Evolutionary conservation across 1,139 yeast species (phyloP), one percentile per base, ranked within the genome.

Genomic region (Yamadazyma aaseri): DNA sequence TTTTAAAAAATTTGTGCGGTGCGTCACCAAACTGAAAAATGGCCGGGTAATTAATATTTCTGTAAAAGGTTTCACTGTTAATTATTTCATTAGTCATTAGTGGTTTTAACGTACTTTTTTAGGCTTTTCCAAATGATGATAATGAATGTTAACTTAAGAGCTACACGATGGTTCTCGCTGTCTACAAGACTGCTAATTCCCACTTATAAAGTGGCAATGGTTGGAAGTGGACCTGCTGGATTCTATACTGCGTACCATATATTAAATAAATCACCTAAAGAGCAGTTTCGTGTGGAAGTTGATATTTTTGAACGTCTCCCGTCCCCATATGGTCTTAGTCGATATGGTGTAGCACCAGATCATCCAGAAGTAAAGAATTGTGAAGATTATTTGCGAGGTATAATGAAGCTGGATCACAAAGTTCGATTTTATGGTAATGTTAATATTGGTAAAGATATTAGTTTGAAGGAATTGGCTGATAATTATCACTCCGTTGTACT

Each of bases 321-420:
- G 0, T 81, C 90, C 3, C 98, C 98, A 0, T 92, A 75, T 60
- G 99, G 99, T 0, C 66, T 92, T 24, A 81, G 92, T 31, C 62
- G 99, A 28, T 90, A 78, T 53, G 99, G 99, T 1, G 97, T 92
- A n/a, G 97, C 98, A 0, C 99, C 99, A 1, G 99, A 92, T 60
- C 98, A 92, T 57, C 96, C 97, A 0, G 98, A 92, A 52, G 97
- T 92, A 24, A 92, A 92, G 56, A 81, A 80, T 42, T 84, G 94
- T 51, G 89, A 87, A 55, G 94, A 85, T 16, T 81, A 89, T 36
- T 81, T 94, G 53, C 72, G 72, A 5, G 79, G 80, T 39, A 73
- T 84, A 18, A 83, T 83, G 51, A 27, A 32, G 9, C 23, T 21
- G 3, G 36, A 42, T 6, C 33, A 30, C 3, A 46, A 34, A 33